Evolutionary conservation across 2,329 filamentous ascomycete species (phyloP).

Genomic region (Zymoseptoria passerinii): DNA sequence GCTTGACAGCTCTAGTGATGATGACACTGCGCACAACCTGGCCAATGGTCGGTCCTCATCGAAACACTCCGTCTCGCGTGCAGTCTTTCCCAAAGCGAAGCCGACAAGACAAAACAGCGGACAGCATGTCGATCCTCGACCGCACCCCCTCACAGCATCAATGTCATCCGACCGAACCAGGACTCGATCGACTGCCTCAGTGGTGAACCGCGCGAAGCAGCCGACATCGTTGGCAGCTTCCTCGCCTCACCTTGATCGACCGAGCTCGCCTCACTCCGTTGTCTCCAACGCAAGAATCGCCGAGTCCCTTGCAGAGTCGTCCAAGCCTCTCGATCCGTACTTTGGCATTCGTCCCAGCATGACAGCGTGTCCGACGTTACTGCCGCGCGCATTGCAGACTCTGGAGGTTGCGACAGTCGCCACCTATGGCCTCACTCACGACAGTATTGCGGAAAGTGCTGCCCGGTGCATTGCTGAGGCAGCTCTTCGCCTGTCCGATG

Average conservation of each 20-base stretch:
- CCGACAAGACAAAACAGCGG: constrained; percentile 33
- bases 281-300: constrained; percentile 15
- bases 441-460: constrained; percentile 86
- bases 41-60: constrained; percentile 28
- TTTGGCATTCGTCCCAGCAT: constrained; percentile 49
- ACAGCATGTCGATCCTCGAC: constrained; percentile 27
- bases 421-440: constrained; percentile 77
- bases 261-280: constrained; percentile 25
- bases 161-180: constrained; percentile 23
- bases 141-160: constrained; percentile 24
- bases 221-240: constrained; percentile 18
- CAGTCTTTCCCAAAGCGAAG: constrained; percentile 23
- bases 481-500: constrained; percentile 43
- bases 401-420: constrained; percentile 85
- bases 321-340: constrained; percentile 25
- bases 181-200: constrained; percentile 19
- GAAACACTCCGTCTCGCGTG: constrained; percentile 21
- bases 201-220: constrained; percentile 14
- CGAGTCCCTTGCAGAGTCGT: constrained; percentile 14
- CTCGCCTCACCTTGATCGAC: constrained; percentile 23
- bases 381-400: constrained; percentile 77
- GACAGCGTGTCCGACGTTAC: constrained; percentile 49
- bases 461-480: constrained; percentile 83
- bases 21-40: constrained; percentile 29
- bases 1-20: constrained; percentile 27